A percentile compares a stretch with the other conserved stretches of the same genome.
These are phyloP conservation scores for Westerdykella sp. DNA, from an alignment of 2,329 filamentous ascomycete species.

Conservation along the genomic window DNA sequence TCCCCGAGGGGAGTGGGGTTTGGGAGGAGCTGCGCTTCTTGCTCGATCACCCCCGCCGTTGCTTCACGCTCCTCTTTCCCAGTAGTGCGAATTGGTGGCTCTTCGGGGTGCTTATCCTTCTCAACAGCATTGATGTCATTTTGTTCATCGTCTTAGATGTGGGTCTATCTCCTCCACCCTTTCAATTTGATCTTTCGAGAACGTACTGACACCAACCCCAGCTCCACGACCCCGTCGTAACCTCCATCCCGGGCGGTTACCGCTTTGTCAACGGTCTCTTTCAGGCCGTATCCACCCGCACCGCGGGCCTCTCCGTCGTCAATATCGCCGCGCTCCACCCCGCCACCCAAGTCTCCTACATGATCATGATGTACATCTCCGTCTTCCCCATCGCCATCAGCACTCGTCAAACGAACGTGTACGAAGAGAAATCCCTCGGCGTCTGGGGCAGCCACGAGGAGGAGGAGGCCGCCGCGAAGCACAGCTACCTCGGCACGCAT, in stretches of 20 bases:
- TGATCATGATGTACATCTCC: constrained; percentile 99
- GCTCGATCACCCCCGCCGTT: constrained; percentile 88
- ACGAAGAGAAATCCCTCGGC: constrained; percentile 82
- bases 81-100: constrained; percentile 92
- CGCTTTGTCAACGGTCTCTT: constrained; percentile 83
- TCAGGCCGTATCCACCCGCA: constrained; percentile 82
- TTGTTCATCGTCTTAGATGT: constrained; percentile 92
- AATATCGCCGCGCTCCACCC: constrained; percentile 75
- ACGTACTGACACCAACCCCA: constrained; percentile 28
- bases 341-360: constrained; percentile 85
- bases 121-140: constrained; percentile 81
- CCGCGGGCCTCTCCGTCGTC: constrained; percentile 81
- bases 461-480: constrained; percentile 48
- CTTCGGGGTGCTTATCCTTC: constrained; percentile 71
- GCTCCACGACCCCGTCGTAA: constrained; percentile 67
- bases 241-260: constrained; percentile 61
- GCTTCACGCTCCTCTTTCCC: constrained; percentile 92
- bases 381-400: constrained; percentile 96
- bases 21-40: constrained; percentile 91
- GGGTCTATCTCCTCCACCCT: constrained; percentile 33
- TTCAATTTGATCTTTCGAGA: neutral
- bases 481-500: constrained; percentile 86
- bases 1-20: constrained; percentile 59
- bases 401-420: constrained; percentile 89
- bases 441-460: constrained; percentile 56